phyloP scores from a whole-genome alignment of 2,329 filamentous ascomycete genomes.

The Rasamsonia emersonii region DNA sequence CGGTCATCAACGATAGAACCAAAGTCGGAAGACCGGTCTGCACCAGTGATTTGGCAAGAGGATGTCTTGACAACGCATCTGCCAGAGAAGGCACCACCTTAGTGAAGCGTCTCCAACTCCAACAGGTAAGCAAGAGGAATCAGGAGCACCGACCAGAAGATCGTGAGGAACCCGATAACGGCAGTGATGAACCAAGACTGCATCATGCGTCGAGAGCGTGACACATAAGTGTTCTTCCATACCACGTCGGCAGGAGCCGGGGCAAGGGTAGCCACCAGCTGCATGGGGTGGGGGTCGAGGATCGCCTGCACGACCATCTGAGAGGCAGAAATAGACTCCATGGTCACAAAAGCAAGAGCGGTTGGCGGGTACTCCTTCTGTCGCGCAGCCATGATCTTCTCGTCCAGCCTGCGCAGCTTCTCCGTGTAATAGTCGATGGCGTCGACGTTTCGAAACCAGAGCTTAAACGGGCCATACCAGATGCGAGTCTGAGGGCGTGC shows the following conservation, averaged over 20 bases:
- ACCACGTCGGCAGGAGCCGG: slow-evolving; percentile 88
- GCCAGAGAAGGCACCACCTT: slow-evolving; percentile 64
- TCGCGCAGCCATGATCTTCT: slow-evolving; percentile 60
- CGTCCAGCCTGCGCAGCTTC: slow-evolving; percentile 68
- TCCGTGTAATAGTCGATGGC: slow-evolving; percentile 94
- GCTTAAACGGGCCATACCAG: slow-evolving; percentile 66
- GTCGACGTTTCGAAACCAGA: slow-evolving; percentile 68
- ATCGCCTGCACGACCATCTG: slow-evolving; percentile 97
- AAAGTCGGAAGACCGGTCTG: slow-evolving; percentile 82
- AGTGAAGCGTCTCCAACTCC: slow-evolving; percentile 70
- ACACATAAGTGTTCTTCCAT: slow-evolving; percentile 86
- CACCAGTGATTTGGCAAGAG: slow-evolving; percentile 65
- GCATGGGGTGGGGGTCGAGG: slow-evolving; percentile 79
- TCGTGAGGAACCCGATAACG: slow-evolving; percentile 70
- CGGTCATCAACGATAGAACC: slow-evolving; percentile 75
- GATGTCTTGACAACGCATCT: slow-evolving; percentile 57
- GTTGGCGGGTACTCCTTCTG: slow-evolving; percentile 68
- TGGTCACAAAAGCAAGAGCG: slow-evolving; percentile 87
- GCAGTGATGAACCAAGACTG: slow-evolving; percentile 77
- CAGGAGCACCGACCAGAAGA: slow-evolving; percentile 82
- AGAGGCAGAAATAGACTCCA: slow-evolving; percentile 85
- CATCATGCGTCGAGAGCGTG: slow-evolving; percentile 62
- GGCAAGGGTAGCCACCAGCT: slow-evolving; percentile 74
- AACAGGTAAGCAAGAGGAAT: slow-evolving; percentile 69
- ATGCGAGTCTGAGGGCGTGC: slow-evolving; percentile 61